Conservation (phyloP, 108 stramenopile species). For the Cylindrotheca fusiformis region DNA sequence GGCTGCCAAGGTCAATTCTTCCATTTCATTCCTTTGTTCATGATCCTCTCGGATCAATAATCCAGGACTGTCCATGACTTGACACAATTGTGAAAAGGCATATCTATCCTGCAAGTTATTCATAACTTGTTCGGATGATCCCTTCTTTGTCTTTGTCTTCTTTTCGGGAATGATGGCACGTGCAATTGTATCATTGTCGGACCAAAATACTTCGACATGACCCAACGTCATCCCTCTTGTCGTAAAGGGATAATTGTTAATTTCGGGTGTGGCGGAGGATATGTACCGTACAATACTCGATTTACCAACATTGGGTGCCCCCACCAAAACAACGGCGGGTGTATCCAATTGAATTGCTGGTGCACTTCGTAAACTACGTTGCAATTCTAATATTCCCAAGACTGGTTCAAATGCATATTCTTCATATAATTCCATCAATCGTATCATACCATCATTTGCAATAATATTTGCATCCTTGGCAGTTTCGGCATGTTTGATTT, state of each 20-base stretch:
- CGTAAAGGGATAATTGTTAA: slow-evolving; percentile 97
- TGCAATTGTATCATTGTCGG: slow-evolving; percentile 39
- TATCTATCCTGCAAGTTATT: slow-evolving; percentile 28
- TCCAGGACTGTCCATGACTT: slow-evolving; percentile 95
- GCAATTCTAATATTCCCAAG: slow-evolving; percentile 68
- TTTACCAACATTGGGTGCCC: slow-evolving; percentile 97
- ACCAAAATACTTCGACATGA: slow-evolving; percentile 92
- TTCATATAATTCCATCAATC: slow-evolving; percentile 57
- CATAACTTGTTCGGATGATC: slow-evolving; percentile 3
- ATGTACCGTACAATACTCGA: slow-evolving; percentile 88
- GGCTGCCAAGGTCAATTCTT: slow-evolving; percentile 92
- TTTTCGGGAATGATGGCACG: slow-evolving; percentile 38
- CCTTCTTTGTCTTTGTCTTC: slow-evolving; percentile 21
- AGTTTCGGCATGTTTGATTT: slow-evolving; percentile 74
- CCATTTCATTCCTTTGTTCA: slow-evolving; percentile 95
- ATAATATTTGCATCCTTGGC: slow-evolving; percentile 61
- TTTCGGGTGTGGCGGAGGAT: slow-evolving; percentile 92
- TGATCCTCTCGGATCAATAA: slow-evolving; percentile 73
- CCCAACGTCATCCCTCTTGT: slow-evolving; percentile 95
- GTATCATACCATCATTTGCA: slow-evolving; percentile 56
- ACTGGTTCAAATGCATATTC: slow-evolving; percentile 62
- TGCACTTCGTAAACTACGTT: slow-evolving; percentile 78
- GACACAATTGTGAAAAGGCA: slow-evolving; percentile 58
- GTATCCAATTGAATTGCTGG: slow-evolving; percentile 86
- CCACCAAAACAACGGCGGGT: slow-evolving; percentile 93